These are phyloP conservation scores for Neohortaea acidophila DNA, from an alignment of 495 filamentous ascomycete genomes.

Conservation along the genomic window DNA sequence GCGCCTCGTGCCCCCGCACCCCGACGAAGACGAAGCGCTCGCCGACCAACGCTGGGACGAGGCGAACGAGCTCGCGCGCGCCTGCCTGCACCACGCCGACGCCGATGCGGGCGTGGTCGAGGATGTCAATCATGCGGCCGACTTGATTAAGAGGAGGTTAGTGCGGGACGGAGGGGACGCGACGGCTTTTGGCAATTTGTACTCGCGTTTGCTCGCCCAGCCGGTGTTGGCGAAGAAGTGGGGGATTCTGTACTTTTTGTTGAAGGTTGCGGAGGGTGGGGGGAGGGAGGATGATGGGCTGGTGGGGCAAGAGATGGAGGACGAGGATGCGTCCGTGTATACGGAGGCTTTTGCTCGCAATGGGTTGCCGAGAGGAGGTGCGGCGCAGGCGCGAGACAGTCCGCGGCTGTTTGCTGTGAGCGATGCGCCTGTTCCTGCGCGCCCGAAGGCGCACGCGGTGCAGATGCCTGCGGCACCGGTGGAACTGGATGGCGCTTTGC, in stretches of 20 bases:
- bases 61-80: constrained; percentile 24
- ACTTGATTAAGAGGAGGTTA: constrained; percentile 78
- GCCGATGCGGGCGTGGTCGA: constrained; percentile 25
- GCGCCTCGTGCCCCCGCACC: constrained; percentile 23
- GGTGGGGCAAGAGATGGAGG: constrained; percentile 1
- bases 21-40: constrained; percentile 24
- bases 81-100: constrained; percentile 9
- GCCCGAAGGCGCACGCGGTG: constrained; percentile 54
- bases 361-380: constrained; percentile 40
- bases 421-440: constrained; percentile 75
- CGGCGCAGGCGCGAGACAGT: constrained; percentile 36
- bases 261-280: constrained; percentile 58
- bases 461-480: constrained; percentile 41
- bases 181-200: constrained; percentile 72
- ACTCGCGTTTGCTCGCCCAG: constrained; percentile 69
- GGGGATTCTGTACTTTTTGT: constrained; percentile 83
- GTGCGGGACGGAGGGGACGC: constrained; percentile 57
- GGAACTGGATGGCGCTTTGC: constrained; percentile 11
- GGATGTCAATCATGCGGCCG: constrained; percentile 77
- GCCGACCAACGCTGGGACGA: constrained; percentile 28
- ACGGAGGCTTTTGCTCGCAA: constrained; percentile 41
- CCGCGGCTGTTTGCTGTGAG: constrained; percentile 73
- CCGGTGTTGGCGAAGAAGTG: constrained; percentile 91
- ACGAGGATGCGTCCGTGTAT: constrained; percentile 23
- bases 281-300: constrained; percentile 26